Percentiles rank a stretch among this genome's conserved stretches.
These are phyloP conservation scores for Cyberlindnera mississippiensis DNA, from an alignment of 805 yeast species.

Conservation along the genomic window DNA sequence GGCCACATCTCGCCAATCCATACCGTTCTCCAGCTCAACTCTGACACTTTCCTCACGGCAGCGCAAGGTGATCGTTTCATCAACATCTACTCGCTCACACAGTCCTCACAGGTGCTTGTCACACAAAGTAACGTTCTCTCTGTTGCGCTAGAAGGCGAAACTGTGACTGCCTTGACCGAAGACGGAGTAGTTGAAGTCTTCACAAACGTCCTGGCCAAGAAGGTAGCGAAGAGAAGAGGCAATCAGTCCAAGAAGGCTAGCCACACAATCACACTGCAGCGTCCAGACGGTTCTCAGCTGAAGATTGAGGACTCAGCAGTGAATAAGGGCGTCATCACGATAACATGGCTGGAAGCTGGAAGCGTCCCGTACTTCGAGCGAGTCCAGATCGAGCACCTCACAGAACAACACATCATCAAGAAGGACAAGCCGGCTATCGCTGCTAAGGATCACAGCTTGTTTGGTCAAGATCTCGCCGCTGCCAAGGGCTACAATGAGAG, in stretches of 20 bases:
- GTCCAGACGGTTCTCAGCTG: conserved; percentile 37
- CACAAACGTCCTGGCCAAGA: conserved; percentile 44
- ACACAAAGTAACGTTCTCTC: conserved; percentile 58
- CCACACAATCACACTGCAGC: conserved; percentile 41
- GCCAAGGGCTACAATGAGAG: conserved; percentile 57
- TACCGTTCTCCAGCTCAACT: conserved; percentile 39
- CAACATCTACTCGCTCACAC: conserved; percentile 55
- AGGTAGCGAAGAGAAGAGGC: conserved; percentile 42
- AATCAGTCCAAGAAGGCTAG: conserved; percentile 49
- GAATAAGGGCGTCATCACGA: conserved; percentile 34
- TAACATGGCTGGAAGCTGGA: conserved; percentile 63
- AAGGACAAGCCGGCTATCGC: conserved; percentile 41
- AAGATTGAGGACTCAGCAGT: conserved; percentile 28
- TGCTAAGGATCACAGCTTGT: conserved; percentile 38
- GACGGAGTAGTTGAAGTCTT: conserved; percentile 73
- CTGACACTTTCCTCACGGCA: conserved; percentile 53
- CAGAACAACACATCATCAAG: conserved; percentile 21
- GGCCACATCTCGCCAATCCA: conserved; percentile 73
- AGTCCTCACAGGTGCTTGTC: conserved; percentile 55
- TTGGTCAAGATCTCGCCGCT: conserved; percentile 45
- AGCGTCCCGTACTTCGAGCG: conserved; percentile 54
- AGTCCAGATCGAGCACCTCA: conserved; percentile 41
- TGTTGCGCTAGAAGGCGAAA: conserved; percentile 37
- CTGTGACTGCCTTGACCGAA: conserved; percentile 61
- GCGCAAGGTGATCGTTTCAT: conserved; percentile 81